Evolutionary conservation across 176 grass and related monocot species (phyloP), one percentile per base, ranked within the genome.

Genomic region (Coix lacrymajobi): DNA sequence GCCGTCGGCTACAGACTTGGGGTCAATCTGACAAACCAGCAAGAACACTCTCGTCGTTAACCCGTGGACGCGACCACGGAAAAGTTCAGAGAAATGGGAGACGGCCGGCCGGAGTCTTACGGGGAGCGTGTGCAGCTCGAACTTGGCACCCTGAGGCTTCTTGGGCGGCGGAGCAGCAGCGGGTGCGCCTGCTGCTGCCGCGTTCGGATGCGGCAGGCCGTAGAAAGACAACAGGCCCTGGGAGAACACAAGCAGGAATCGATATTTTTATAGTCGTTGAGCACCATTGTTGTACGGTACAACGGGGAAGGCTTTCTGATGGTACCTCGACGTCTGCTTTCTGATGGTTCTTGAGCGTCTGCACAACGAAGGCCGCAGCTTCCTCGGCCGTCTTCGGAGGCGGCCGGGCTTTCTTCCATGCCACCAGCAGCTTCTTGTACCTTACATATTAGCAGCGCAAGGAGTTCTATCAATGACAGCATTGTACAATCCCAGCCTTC

Each of bases 91-190:
- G n/a, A 11, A 52, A 36, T 5, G 56, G 10, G 8, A 25, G 54
- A 2, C 22, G 2, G 8, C 43, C 32, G 30, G 57, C 60, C 38
- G 34, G 3, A 8, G 20, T 62, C 88, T 93, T 66, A 93, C 94
- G n/a, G 96, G 96, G 49, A 99, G 93, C 39, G 96, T 96, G 38
- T 96, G 89, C 28, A 99, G 87, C 79, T 99, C 96, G 48, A 88
- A 91, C 77, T 96, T 99, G 65, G 81, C 87, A 28, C 88, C 90
- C 28, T 97, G 69, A 0, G 92, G 90, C 54, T 91, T 95, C 45
- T 89, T 93, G 2, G 80, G 79, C 31, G 73, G 69, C 36, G 76
- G 38, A 11, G 75, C 61, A 31, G 82, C 36, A 39, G 76, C 28
- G 2, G 78, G 63, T 15, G 62, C 13, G 79, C 65, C 4, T 39